phyloP scores from a whole-genome alignment of 2,329 filamentous ascomycete species.

The Colletotrichum melonis region DNA sequence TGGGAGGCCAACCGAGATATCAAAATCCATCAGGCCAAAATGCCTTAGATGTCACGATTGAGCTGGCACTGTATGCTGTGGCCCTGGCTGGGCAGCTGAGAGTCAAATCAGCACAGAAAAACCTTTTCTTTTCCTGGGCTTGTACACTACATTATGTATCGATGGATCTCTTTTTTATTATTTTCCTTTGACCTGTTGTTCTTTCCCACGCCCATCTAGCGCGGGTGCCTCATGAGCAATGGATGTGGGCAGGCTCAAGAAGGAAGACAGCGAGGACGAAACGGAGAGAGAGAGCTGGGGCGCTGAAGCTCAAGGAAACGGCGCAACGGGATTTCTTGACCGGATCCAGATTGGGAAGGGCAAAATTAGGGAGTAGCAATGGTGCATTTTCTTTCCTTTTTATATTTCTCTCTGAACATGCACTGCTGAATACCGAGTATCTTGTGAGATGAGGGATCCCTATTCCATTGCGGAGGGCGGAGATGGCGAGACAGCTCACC shows the following conservation, averaged over 20 bases:
- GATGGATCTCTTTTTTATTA: not conserved
- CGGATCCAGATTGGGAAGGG: not conserved
- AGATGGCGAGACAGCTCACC: not conserved
- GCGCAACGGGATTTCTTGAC: not conserved
- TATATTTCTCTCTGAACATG: not conserved
- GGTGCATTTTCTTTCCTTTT: not conserved
- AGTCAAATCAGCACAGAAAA: not conserved
- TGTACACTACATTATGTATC: slow-evolving; percentile 28
- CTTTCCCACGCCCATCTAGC: not conserved
- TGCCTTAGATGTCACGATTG: not conserved
- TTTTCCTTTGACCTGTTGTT: not conserved
- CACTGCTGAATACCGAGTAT: too few relatives aligned
- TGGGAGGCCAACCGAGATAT: not conserved
- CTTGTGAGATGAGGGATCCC: too few relatives aligned
- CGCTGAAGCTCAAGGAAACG: not conserved
- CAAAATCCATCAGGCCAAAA: not conserved
- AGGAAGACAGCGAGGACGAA: not conserved
- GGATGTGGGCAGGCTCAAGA: not conserved
- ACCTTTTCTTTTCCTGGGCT: not conserved
- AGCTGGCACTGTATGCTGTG: not conserved
- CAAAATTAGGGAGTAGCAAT: slow-evolving; percentile 2
- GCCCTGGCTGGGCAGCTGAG: not conserved
- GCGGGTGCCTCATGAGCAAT: not conserved
- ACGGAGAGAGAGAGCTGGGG: not conserved
- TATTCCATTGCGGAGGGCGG: too few relatives aligned